Base-by-base conservation (phyloP, 2,329 filamentous ascomycete genomes). In the Hymenotorrendiella dingleyae region DNA sequence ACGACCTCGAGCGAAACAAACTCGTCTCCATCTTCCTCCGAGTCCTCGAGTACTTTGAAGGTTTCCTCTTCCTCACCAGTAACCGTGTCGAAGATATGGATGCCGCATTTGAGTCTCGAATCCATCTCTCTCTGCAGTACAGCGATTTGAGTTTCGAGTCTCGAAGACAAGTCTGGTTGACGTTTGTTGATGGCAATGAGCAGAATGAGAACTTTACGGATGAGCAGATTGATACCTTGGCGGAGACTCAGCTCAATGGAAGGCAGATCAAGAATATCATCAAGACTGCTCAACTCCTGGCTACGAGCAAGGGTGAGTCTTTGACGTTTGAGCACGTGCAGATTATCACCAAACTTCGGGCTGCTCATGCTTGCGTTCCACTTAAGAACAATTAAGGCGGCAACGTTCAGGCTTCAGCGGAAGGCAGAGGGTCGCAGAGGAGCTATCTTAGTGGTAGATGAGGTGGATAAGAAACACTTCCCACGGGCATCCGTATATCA, bases 1-100 rank as follows among this genome's bases (percentile, higher is more conserved):
- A 64, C 33, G 67, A 75, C 49, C 64, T 75, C n/a, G 61, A 62
- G 32, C 63, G 70, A n/a, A 76, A 76, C 53, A 70, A 68, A 34
- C 61, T 75, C 3, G 68, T 72, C 6, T 67, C 65, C 41, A 70
- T 53, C 29, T 54, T 59, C 36, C 47, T 58, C 17, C 53, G 58
- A 2, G 54, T 59, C 36, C 24, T 43, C 3, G 41, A 43, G 28
- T 43, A 43, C 28, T 43, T 24, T 22, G 22, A 34, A 33, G 41
- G 41, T 4, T 37, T 43, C 23, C 26, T 62, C 29, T 61, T 62
- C 47, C 47, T 62, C 1, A 61, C 58, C 16, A 62, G 56, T 7
- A 62, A 62, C 37, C 56, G 60, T 16, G 54, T 54, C 26, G 46
- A 53, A n/a, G 57, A 52, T 28, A 62, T 64, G 40, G 60, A 64